A percentile compares a stretch with the other conserved stretches of the same genome.
These are phyloP conservation scores for Fusarium oligoseptatum DNA, from an alignment of 2,329 filamentous ascomycete species.

Conservation along the genomic window DNA sequence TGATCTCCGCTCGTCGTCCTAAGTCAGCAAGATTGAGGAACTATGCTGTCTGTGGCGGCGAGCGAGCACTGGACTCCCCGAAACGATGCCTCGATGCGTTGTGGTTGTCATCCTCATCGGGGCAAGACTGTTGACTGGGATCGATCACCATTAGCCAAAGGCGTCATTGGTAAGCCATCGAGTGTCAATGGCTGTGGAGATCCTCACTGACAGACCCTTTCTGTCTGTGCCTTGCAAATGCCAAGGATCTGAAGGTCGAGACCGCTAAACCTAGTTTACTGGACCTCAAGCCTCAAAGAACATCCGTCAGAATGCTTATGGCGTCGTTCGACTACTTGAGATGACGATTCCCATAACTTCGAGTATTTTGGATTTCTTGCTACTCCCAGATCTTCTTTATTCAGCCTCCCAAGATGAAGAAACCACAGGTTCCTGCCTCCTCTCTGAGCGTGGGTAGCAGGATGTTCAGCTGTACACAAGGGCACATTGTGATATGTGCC, in stretches of 20 bases:
- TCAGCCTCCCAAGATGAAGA: slow-evolving; percentile 25
- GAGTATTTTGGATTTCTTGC: not conserved
- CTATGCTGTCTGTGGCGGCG: not conserved
- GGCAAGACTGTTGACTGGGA: not conserved
- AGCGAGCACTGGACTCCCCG: slow-evolving; percentile 14
- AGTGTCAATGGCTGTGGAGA: not conserved
- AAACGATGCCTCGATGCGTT: not conserved
- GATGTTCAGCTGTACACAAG: slow-evolving; percentile 26
- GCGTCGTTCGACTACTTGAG: slow-evolving; percentile 22
- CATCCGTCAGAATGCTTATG: not conserved
- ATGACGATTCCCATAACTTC: not conserved
- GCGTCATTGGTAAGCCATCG: slow-evolving; percentile 13
- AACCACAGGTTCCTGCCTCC: slow-evolving; percentile 1
- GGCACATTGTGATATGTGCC: slow-evolving; percentile 32
- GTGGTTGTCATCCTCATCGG: slow-evolving; percentile 2
- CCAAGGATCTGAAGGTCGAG: not conserved
- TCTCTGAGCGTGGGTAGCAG: not conserved
- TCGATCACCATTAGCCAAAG: slow-evolving; percentile 14
- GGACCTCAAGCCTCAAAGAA: not conserved
- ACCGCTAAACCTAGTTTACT: slow-evolving; percentile 5
- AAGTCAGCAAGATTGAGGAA: slow-evolving; percentile 6
- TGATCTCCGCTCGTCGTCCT: not conserved
- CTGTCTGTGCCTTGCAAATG: not conserved
- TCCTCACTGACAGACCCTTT: not conserved
- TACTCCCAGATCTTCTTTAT: not conserved